phyloP scores from a whole-genome alignment of 768 basidiomycete species.

The Lentinula sp. region DNA sequence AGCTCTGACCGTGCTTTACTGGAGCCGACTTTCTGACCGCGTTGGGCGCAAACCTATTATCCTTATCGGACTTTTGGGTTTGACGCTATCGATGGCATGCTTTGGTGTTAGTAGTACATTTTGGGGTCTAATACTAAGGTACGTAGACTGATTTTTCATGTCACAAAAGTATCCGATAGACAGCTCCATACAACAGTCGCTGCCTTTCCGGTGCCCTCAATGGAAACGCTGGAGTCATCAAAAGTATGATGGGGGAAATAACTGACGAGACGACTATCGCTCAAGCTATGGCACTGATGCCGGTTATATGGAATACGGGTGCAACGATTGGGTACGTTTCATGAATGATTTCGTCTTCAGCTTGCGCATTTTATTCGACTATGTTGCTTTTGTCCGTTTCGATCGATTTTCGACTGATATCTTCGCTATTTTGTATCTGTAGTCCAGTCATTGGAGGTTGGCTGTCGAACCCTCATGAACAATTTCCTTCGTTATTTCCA shows the following conservation, averaged over 20 bases:
- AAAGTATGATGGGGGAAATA: slow-evolving; percentile 46
- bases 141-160: slow-evolving; percentile 13
- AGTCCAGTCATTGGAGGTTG: slow-evolving; percentile 45
- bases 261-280: slow-evolving; percentile 45
- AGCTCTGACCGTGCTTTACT: slow-evolving; percentile 44
- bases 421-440: not conserved
- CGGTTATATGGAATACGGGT: slow-evolving; percentile 6
- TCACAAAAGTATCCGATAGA: too few species aligned
- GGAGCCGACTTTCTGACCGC: slow-evolving; percentile 46
- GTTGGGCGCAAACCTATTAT: slow-evolving; percentile 49
- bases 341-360: slow-evolving; percentile 17
- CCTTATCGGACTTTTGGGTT: slow-evolving; percentile 39
- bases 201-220: slow-evolving; percentile 9
- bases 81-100: slow-evolving; percentile 36
- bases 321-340: slow-evolving; percentile 12
- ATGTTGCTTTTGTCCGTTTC: not conserved
- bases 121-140: slow-evolving; percentile 37
- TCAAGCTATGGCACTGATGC: slow-evolving; percentile 19
- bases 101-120: slow-evolving; percentile 48
- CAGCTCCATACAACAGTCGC: not conserved
- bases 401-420: slow-evolving; percentile 13
- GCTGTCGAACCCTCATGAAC: slow-evolving; percentile 42
- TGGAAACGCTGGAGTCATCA: slow-evolving; percentile 42
- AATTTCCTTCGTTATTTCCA: slow-evolving; percentile 40
- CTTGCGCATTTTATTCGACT: not conserved